A percentile compares a stretch with the other conserved stretches of the same genome.
phyloP scores from a whole-genome alignment of 305 asterid species.

The Fraxinus ornus region DNA sequence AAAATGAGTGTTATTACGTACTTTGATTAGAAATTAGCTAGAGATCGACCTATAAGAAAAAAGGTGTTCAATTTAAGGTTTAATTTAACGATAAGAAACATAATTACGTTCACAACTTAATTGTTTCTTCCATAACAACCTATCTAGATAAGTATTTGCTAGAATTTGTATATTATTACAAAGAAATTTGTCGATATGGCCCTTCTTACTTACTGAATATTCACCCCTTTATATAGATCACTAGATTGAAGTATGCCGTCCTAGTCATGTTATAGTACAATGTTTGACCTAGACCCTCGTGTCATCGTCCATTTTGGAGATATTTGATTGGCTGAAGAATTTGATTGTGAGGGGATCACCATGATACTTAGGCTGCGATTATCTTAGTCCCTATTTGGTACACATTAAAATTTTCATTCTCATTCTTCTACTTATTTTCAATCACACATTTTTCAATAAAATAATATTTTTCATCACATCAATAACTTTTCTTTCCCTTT shows the following conservation, averaged over 20 bases:
- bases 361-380: no score
- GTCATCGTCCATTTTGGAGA: no score
- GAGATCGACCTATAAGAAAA: not conserved
- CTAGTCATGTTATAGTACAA: not conserved
- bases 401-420: no score
- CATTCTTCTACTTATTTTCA: no score
- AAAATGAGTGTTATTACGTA: not conserved
- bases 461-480: no score
- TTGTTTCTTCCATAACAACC: not conserved
- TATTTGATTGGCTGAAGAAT: not conserved
- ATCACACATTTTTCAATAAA: no score
- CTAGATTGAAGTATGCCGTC: not conserved
- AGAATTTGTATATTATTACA: not conserved
- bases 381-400: no score
- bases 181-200: not conserved
- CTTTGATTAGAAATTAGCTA: not conserved
- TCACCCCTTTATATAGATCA: not conserved
- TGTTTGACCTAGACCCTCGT: not conserved
- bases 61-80: not conserved
- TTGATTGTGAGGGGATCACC: not conserved
- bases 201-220: no score
- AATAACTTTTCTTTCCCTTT: no score
- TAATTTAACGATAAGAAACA: not conserved
- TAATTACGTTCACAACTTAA: not conserved
- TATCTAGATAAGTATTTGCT: not conserved